phyloP scores from a whole-genome alignment of 306 rosid species.

The Lotus japonicus region DNA sequence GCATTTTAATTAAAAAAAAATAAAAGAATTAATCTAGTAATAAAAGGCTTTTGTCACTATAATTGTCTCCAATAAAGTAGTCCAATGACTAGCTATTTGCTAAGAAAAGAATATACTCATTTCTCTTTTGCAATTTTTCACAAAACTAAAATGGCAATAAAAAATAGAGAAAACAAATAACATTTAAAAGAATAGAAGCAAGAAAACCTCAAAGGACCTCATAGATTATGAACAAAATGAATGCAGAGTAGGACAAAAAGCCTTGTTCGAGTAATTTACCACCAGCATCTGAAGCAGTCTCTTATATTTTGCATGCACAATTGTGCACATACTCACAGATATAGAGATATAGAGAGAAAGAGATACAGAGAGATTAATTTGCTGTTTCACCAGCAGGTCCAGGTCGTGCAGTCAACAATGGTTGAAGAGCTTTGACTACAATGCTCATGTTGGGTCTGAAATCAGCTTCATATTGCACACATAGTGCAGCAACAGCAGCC shows the following conservation, averaged over 20 bases:
- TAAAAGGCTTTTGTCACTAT: not conserved
- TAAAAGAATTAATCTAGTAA: constrained; percentile 7
- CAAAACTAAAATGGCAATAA: constrained; percentile 11
- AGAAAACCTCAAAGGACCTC: constrained; percentile 24
- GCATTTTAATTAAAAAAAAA: not conserved
- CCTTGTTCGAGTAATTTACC: constrained; percentile 38
- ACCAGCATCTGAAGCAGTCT: constrained; percentile 36
- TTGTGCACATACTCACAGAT: constrained; percentile 27
- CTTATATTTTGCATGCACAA: constrained; percentile 28
- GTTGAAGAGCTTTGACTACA: constrained; percentile 94
- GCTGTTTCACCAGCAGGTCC: constrained; percentile 74
- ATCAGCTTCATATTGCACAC: constrained; percentile 95
- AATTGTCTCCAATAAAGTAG: not conserved
- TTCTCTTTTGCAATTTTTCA: constrained; percentile 14
- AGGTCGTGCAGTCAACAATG: constrained; percentile 63
- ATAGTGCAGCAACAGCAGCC: constrained; percentile 95
- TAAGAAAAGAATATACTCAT: not conserved
- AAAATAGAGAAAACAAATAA: not conserved
- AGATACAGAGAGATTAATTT: constrained; percentile 29
- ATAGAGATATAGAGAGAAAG: constrained; percentile 11
- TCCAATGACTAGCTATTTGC: constrained; percentile 3
- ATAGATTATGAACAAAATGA: constrained; percentile 58
- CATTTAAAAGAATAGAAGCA: constrained; percentile 14
- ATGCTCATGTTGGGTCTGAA: constrained; percentile 98
- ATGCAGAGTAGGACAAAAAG: constrained; percentile 36